Percentiles rank a stretch among this genome's conserved stretches.
These are phyloP conservation scores for Colletotrichum eleusines DNA, from an alignment of 2,329 filamentous ascomycete species.

Conservation along the genomic window DNA sequence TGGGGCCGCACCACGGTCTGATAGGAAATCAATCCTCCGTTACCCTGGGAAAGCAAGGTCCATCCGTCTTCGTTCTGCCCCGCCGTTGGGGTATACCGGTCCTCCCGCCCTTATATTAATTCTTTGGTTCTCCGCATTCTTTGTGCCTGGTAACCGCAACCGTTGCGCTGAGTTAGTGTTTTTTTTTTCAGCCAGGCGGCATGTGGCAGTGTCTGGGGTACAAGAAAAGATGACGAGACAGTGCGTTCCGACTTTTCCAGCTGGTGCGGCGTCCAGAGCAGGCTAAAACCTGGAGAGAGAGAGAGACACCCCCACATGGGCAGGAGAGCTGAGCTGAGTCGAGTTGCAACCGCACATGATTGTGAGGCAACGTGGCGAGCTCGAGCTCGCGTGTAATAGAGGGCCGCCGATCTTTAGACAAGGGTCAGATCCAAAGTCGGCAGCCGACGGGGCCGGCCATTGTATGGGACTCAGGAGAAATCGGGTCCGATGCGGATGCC, in stretches of 20 bases:
- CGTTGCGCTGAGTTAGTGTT: conserved; percentile 1
- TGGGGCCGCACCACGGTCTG: not conserved
- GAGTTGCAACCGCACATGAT: not conserved
- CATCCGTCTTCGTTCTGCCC: conserved; percentile 23
- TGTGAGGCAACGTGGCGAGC: not conserved
- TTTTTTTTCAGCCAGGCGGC: not conserved
- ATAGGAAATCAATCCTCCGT: not conserved
- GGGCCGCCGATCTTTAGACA: conserved; percentile 22
- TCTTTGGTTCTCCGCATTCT: not conserved
- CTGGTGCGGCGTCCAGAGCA: not conserved
- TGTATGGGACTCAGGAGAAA: conserved; percentile 19
- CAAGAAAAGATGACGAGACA: conserved; percentile 7
- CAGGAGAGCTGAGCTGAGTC: not conserved
- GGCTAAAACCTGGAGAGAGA: conserved; percentile 16
- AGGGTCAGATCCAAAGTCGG: conserved; percentile 14
- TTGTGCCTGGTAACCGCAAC: too few species aligned
- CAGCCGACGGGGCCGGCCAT: conserved; percentile 12
- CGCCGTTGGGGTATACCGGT: conserved; percentile 26
- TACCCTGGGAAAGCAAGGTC: conserved; percentile 22
- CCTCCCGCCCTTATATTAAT: conserved; percentile 7
- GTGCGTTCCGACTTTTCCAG: not conserved
- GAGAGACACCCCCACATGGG: conserved; percentile 6
- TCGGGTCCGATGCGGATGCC: conserved; percentile 8
- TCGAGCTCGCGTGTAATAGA: not conserved
- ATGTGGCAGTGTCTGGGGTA: not conserved